phyloP scores from a whole-genome alignment of 1,139 yeast species.

The Arxiozyma bovina region DNA sequence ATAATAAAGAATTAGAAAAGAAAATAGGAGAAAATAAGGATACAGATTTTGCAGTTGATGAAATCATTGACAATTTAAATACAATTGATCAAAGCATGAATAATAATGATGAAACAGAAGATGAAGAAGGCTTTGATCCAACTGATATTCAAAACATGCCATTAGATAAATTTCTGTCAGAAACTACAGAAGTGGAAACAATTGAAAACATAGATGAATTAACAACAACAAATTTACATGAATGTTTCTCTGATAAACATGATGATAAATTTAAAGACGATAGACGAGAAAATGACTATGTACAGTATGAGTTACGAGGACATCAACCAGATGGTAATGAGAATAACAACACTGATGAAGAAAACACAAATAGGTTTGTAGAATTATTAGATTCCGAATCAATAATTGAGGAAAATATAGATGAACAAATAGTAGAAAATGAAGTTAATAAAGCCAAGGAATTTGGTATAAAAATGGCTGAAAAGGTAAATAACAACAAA shows the following conservation, averaged over 20 bases:
- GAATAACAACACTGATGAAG: neutral
- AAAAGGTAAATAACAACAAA: too few relatives aligned
- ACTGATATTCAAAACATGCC: neutral
- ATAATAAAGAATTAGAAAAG: neutral
- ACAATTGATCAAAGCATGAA: too few relatives aligned
- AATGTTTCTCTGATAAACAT: too few relatives aligned
- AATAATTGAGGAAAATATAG: neutral
- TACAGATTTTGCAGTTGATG: neutral
- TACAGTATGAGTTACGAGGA: neutral
- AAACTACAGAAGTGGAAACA: neutral
- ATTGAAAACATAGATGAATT: neutral
- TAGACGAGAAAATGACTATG: neutral
- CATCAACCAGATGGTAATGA: neutral
- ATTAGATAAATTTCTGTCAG: neutral
- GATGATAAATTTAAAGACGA: neutral
- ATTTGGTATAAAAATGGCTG: neutral
- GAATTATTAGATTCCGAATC: neutral
- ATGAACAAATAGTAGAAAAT: neutral
- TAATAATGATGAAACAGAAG: too few relatives aligned
- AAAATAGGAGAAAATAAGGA: neutral
- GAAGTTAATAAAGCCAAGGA: neutral
- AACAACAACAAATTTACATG: neutral
- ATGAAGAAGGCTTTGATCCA: neutral
- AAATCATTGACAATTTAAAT: too few relatives aligned
- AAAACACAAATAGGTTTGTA: neutral